Base-by-base conservation (phyloP, 345 rosid species). In the Clausena lansium region DNA sequence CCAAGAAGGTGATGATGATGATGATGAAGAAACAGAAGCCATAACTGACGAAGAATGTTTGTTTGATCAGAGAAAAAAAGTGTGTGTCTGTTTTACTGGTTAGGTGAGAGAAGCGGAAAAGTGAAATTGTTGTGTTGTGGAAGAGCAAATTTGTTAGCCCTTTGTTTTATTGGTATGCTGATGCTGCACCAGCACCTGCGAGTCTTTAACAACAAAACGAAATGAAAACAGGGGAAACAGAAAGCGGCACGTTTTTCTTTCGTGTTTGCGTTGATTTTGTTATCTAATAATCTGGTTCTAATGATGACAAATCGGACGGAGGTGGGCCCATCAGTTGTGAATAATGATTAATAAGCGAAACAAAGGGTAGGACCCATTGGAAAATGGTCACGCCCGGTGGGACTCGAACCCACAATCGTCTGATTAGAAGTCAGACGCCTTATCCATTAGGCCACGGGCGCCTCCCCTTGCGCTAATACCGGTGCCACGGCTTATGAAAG, bases 351-450 rank as follows among this genome's bases (percentile, higher is more conserved):
- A 13, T 13, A 4, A 41, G 14, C 17, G 17, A 45, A 3, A 3
- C 50, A 3, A 45, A 13, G 17, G 13, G 17, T 3, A 13, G 41
- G 60, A 4, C 45, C 28, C 20, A 20, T 9, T 0, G 0, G n/a
- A 24, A 30, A 50, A n/a, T 2, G 39, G 25, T 30, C 24, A 90
- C 87, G 81, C 93, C 86, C 87, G 89, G 92, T 89, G 91, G 92
- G 95, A 91, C 88, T 89, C 90, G 90, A 92, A 92, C 97, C 92
- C 95, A 89, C 95, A 92, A 89, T 90, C 94, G 88, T 73, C 84
- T 90, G 94, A 93, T 90, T 91, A 89, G 93, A 90, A 91, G 94
- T 87, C 97, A 89, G 82, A 87, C 90, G 91, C 91, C 93, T 91
- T 89, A 89, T 91, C 94, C 96, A 87, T 91, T 89, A 88, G 94